phyloP scores from a whole-genome alignment of 2,329 filamentous ascomycete genomes.

The Triangularia verruculosa region DNA sequence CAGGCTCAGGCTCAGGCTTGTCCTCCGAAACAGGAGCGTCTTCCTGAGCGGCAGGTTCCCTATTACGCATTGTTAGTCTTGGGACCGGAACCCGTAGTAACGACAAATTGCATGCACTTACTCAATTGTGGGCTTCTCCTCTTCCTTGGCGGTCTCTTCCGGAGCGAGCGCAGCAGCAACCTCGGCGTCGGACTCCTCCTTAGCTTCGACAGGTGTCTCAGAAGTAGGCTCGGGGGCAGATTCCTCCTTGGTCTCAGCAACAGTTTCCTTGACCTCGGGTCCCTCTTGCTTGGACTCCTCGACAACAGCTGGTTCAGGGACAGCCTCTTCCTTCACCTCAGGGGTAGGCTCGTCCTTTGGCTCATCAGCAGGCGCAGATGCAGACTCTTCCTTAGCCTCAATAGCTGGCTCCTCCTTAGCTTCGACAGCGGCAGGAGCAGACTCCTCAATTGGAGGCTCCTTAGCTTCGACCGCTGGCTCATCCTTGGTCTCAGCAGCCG shows the following conservation, averaged over 20 bases:
- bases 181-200: constrained; percentile 4
- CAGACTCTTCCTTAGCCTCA: constrained; percentile 2
- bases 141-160: background rate
- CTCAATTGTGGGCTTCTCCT: constrained; percentile 1
- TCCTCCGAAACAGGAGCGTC: constrained; percentile 5
- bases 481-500: background rate
- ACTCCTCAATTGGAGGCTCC: background rate
- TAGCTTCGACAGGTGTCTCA: background rate
- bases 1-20: background rate
- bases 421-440: background rate
- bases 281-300: constrained; percentile 5
- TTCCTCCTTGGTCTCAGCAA: constrained; percentile 2
- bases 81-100: background rate
- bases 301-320: background rate
- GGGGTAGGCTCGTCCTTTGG: background rate
- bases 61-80: constrained; percentile 38
- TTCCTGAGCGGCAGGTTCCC: background rate
- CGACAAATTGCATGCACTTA: background rate
- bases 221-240: background rate
- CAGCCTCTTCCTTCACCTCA: background rate
- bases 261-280: background rate
- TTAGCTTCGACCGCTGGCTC: background rate
- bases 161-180: background rate
- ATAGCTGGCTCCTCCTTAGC: background rate
- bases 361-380: background rate